Percentiles rank a stretch among this genome's conserved stretches.
phyloP scores from a whole-genome alignment of 352 stramenopile species.

The Phytophthora pluvialis region DNA sequence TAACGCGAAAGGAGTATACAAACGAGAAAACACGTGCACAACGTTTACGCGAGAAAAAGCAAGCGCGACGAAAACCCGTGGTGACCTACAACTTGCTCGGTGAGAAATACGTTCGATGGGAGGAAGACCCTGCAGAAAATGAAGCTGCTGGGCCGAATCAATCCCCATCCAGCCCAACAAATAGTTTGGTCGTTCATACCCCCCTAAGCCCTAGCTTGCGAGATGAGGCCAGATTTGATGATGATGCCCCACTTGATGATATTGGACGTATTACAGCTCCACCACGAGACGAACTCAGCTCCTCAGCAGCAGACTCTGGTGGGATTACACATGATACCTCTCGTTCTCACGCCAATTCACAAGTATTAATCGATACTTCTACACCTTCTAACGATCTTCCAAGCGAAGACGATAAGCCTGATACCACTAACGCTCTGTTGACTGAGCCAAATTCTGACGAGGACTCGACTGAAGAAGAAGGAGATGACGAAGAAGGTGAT shows the following conservation, averaged over 20 bases:
- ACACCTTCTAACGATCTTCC: background rate
- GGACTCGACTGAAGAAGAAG: constrained; percentile 12
- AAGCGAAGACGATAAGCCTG: background rate
- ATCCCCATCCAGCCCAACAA: constrained; percentile 16
- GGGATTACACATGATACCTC: background rate
- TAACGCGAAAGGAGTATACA: constrained; percentile 13
- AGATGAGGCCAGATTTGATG: background rate
- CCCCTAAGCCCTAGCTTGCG: constrained; percentile 21
- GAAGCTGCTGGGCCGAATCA: constrained; percentile 5
- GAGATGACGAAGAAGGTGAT: background rate
- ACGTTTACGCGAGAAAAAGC: constrained; percentile 36
- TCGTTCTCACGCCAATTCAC: background rate
- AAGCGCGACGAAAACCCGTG: constrained; percentile 42
- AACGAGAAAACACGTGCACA: constrained; percentile 20
- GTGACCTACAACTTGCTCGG: constrained; percentile 74
- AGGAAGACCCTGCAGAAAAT: constrained; percentile 17
- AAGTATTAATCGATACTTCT: background rate
- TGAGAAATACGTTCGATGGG: constrained; percentile 70
- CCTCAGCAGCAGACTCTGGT: background rate
- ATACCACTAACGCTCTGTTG: background rate
- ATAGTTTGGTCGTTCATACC: constrained; percentile 23
- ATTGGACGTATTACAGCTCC: background rate
- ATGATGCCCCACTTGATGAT: background rate
- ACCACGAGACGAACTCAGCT: background rate
- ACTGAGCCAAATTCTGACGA: background rate